Evolutionary conservation across 306 rosid genomes (phyloP).

Genomic region (Acmispon strigosus): DNA sequence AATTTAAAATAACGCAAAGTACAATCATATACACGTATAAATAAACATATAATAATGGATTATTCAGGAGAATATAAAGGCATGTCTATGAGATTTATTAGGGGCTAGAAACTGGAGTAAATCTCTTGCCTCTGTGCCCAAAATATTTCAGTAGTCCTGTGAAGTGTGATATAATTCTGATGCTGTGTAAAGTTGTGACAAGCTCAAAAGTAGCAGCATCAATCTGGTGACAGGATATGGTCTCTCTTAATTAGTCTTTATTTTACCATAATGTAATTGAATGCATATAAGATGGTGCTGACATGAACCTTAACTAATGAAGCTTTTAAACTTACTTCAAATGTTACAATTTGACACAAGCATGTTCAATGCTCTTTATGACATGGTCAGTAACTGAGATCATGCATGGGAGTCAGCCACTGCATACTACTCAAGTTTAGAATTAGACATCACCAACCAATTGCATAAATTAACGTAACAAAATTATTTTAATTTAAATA

Average conservation of each 20-base stretch:
- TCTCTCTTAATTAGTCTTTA: too few species aligned
- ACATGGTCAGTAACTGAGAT: too few species aligned
- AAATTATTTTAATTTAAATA: too few species aligned
- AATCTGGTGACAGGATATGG: slow-evolving; percentile 24
- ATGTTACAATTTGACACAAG: background rate
- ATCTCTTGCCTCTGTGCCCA: slow-evolving; percentile 30
- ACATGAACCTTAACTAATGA: background rate
- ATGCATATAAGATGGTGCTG: background rate
- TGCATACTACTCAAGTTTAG: too few species aligned
- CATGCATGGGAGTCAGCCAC: too few species aligned
- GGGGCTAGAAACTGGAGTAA: slow-evolving; percentile 19
- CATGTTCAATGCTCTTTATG: background rate
- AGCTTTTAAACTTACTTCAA: background rate
- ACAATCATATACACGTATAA: background rate
- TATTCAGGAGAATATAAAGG: background rate
- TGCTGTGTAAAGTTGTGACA: slow-evolving; percentile 32
- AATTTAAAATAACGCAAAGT: background rate
- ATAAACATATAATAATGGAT: background rate
- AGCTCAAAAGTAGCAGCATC: slow-evolving; percentile 17
- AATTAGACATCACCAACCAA: too few species aligned
- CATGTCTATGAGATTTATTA: slow-evolving; percentile 4
- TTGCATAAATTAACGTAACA: too few species aligned
- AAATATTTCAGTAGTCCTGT: slow-evolving; percentile 19
- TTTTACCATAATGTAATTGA: too few species aligned
- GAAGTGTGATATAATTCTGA: slow-evolving; percentile 6